These are phyloP conservation scores for Escovopsis sp. DNA, from an alignment of 2,329 filamentous ascomycete genomes.

Conservation along the genomic window DNA sequence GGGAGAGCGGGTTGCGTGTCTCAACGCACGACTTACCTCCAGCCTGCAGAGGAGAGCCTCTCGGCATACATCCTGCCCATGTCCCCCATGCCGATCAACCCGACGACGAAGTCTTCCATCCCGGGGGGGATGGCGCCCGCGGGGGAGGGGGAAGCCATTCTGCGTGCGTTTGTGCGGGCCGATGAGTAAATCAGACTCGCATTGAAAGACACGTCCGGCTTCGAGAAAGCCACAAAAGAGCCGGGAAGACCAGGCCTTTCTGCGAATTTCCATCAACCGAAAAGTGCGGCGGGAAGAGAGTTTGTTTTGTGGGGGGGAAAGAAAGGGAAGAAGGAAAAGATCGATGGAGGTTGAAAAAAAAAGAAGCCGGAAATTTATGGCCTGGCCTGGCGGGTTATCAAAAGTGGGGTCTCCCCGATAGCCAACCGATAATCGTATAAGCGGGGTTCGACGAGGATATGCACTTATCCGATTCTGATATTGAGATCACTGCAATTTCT, in stretches of 20 bases:
- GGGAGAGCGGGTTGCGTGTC: background rate
- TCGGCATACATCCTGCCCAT: constrained; percentile 99
- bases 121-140: constrained; percentile 16
- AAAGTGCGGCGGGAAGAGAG: constrained; percentile 2
- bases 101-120: constrained; percentile 63
- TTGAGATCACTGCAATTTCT: too few relatives aligned
- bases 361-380: background rate
- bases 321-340: constrained; percentile 3
- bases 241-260: background rate
- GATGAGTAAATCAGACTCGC: constrained; percentile 12
- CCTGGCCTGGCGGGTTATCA: constrained; percentile 1
- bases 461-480: background rate
- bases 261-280: background rate
- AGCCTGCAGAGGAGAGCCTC: constrained; percentile 76
- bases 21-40: constrained; percentile 54
- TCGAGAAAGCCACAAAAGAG: too few relatives aligned
- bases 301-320: constrained; percentile 6
- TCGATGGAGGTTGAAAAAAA: background rate
- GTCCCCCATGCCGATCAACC: constrained; percentile 97
- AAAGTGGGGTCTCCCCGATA: background rate
- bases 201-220: background rate
- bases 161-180: constrained; percentile 2
- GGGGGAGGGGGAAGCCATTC: constrained; percentile 15
- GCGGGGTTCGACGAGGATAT: background rate
- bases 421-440: background rate